Percentiles rank a stretch among this genome's conserved stretches.
Evolutionary conservation across 2,329 filamentous ascomycete species (phyloP).

Genomic region (Botryosphaeria agaves): DNA sequence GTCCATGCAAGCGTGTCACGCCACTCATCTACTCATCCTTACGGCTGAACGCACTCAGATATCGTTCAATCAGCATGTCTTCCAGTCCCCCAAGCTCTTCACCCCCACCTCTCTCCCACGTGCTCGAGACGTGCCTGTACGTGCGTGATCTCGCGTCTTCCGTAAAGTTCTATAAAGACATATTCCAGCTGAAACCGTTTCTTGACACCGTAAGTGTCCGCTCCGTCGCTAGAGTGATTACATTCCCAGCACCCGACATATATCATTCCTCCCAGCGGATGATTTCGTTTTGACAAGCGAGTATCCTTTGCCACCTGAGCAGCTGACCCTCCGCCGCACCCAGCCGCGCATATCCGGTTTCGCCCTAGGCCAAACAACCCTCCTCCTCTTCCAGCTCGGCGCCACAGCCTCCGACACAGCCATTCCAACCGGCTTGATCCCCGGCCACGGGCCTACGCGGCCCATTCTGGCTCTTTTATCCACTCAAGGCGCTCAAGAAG

Average conservation of each 20-base stretch:
- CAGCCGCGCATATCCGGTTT: conserved; percentile 10
- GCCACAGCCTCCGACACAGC: not conserved
- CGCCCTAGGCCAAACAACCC: conserved; percentile 12
- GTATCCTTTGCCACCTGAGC: no score
- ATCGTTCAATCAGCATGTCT: no score
- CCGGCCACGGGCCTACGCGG: conserved; percentile 1
- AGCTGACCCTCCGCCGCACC: no score
- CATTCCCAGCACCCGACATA: not conserved
- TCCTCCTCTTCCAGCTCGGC: conserved; percentile 3
- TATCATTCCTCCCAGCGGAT: conserved; percentile 4
- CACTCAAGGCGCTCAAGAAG: conserved; percentile 1
- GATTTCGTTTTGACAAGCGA: conserved; percentile 10
- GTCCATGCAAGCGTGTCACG: no score
- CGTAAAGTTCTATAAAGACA: conserved; percentile 11
- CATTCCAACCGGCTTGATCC: conserved; percentile 1
- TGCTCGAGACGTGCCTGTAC: conserved; percentile 14
- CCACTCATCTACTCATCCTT: no score
- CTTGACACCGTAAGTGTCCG: conserved; percentile 4
- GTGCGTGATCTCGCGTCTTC: conserved; percentile 10
- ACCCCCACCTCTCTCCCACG: conserved; percentile 5
- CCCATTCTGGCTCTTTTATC: not conserved
- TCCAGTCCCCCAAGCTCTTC: no score
- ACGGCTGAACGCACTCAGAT: no score
- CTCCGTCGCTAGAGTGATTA: not conserved
- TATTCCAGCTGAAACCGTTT: conserved; percentile 8